Evolutionary conservation across 306 rosid genomes (phyloP).

Genomic region (Cucumis hystrix): DNA sequence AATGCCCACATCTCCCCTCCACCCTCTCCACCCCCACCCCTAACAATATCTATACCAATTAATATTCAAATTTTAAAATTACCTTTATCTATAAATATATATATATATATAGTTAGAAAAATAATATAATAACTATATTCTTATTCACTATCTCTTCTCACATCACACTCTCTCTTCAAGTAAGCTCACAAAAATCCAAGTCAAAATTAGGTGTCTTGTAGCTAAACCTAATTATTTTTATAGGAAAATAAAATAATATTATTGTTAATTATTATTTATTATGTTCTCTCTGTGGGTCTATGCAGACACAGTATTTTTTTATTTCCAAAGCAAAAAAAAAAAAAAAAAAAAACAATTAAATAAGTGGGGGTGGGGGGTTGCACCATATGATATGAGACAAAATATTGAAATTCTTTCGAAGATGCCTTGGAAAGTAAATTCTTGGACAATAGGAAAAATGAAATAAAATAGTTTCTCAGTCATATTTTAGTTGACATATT

Average conservation of each 20-base stretch:
- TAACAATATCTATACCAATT: neutral
- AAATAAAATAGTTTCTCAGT: neutral
- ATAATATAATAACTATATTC: neutral
- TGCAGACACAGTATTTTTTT: constrained; percentile 9
- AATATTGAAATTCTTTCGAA: constrained; percentile 13
- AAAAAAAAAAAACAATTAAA: neutral
- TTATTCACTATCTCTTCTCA: neutral
- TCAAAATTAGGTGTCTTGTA: constrained; percentile 18
- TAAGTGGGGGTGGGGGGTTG: neutral
- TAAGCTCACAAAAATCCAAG: constrained; percentile 25
- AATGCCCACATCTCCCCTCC: constrained; percentile 16
- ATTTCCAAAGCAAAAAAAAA: neutral
- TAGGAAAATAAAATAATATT: neutral
- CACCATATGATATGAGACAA: constrained; percentile 8
- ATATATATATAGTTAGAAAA: neutral
- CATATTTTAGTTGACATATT: neutral
- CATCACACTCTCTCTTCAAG: neutral
- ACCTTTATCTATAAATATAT: neutral
- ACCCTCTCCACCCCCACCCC: neutral
- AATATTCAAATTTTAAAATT: constrained; percentile 9
- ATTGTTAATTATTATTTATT: neutral
- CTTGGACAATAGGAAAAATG: constrained; percentile 13
- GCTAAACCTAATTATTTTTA: constrained; percentile 14
- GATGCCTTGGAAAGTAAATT: constrained; percentile 29
- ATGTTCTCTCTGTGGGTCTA: constrained; percentile 3